A percentile compares a stretch with the other conserved stretches of the same genome.
Evolutionary conservation across 73 alveolate genomes (phyloP).

Genomic region (Tetrahymena malaccensis): DNA sequence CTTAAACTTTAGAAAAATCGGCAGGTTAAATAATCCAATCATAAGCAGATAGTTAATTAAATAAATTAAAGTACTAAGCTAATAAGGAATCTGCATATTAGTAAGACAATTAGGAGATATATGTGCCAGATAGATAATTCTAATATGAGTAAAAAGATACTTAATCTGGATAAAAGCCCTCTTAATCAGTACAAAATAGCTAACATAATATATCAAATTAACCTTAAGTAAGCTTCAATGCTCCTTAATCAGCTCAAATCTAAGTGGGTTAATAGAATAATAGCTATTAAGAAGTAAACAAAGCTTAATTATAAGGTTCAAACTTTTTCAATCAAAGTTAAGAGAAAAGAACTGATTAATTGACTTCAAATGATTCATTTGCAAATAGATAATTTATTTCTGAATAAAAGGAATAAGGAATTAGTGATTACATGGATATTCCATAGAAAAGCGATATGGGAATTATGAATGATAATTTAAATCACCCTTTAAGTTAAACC

Average conservation of each 20-base stretch:
- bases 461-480: neutral
- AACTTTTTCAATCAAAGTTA: too few species aligned
- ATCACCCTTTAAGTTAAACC: neutral
- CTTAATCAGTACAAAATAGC: too few species aligned
- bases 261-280: neutral
- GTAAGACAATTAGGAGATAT: too few species aligned
- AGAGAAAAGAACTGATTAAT: neutral
- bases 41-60: too few species aligned
- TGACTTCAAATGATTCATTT: neutral
- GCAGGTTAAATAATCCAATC: neutral
- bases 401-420: neutral
- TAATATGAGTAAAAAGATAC: too few species aligned
- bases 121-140: too few species aligned
- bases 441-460: neutral
- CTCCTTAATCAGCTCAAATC: neutral
- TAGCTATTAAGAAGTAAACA: neutral
- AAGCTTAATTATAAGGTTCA: neutral
- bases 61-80: too few species aligned
- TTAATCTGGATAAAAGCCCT: too few species aligned
- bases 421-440: too few species aligned
- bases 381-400: neutral
- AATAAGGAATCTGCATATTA: neutral
- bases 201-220: too few species aligned
- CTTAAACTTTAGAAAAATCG: neutral
- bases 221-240: neutral